Conservation (phyloP, 2,329 filamentous ascomycete species). For the Fusarium virguliforme region DNA sequence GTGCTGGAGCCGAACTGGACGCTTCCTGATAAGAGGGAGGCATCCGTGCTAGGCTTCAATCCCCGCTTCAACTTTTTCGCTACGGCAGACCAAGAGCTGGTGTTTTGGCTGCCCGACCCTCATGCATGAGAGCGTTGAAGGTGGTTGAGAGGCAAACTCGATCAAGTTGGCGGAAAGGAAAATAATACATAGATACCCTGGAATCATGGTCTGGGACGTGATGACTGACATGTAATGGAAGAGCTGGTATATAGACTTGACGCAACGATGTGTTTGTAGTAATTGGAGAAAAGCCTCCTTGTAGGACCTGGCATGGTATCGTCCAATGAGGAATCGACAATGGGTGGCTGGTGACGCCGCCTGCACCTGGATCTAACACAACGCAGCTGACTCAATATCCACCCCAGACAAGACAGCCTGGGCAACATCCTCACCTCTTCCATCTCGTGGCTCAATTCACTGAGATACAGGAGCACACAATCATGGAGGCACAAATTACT, state of each 20-base stretch:
- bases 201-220: constrained; percentile 9
- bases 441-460: not conserved
- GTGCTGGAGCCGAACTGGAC: constrained; percentile 75
- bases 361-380: constrained; percentile 1
- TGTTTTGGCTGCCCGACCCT: constrained; percentile 84
- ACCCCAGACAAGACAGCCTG: constrained; percentile 1
- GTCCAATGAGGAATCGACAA: not conserved
- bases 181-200: constrained; percentile 43
- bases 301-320: not conserved
- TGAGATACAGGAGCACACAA: constrained; percentile 40
- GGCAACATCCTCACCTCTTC: not conserved
- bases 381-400: not conserved
- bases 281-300: not conserved
- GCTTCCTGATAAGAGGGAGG: constrained; percentile 77
- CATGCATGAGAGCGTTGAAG: constrained; percentile 59
- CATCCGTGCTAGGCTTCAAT: constrained; percentile 87
- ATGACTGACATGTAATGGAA: not conserved
- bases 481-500: not conserved
- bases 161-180: constrained; percentile 6
- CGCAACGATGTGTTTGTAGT: not conserved
- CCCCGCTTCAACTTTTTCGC: constrained; percentile 93
- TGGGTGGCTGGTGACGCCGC: not conserved
- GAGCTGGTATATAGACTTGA: constrained; percentile 42
- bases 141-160: not conserved
- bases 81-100: constrained; percentile 86